Evolutionary conservation across 2,329 filamentous ascomycete genomes (phyloP).

Genomic region (Ascochyta koolunga): DNA sequence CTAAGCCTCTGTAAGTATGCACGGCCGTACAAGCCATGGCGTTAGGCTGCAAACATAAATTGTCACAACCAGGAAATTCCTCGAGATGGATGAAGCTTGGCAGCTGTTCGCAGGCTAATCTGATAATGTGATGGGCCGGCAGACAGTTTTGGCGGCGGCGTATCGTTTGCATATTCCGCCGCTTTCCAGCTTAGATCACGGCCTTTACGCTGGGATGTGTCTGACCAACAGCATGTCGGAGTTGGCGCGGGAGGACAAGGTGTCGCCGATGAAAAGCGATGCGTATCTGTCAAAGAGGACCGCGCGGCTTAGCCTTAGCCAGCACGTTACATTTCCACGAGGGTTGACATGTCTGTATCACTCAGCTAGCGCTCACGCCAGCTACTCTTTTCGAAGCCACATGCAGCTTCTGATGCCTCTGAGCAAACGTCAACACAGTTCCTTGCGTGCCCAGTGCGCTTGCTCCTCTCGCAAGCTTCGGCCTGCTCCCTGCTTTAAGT

Average conservation of each 20-base stretch:
- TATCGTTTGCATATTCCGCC: slow-evolving; percentile 32
- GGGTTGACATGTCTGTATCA: slow-evolving; percentile 35
- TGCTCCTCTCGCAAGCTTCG: slow-evolving; percentile 33
- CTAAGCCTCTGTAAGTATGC: slow-evolving; percentile 30
- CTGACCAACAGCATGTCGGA: slow-evolving; percentile 34
- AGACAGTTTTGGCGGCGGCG: slow-evolving; percentile 33
- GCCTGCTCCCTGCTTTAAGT: slow-evolving; percentile 40
- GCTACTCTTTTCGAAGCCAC: slow-evolving; percentile 39
- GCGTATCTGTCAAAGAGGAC: slow-evolving; percentile 22
- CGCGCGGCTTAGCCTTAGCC: slow-evolving; percentile 18
- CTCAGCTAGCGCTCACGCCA: slow-evolving; percentile 40
- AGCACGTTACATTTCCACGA: slow-evolving; percentile 36
- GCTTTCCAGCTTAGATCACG: slow-evolving; percentile 33
- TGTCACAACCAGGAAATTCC: slow-evolving; percentile 19
- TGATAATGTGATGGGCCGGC: slow-evolving; percentile 19
- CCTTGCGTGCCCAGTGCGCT: slow-evolving; percentile 37
- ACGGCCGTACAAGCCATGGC: slow-evolving; percentile 37
- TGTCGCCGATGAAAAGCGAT: slow-evolving; percentile 30
- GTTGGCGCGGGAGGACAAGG: slow-evolving; percentile 22
- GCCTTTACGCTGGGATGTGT: slow-evolving; percentile 27
- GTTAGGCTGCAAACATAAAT: slow-evolving; percentile 36
- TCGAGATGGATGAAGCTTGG: slow-evolving; percentile 32
- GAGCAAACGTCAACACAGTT: slow-evolving; percentile 35
- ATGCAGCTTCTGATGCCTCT: slow-evolving; percentile 30
- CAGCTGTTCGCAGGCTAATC: slow-evolving; percentile 29